Base-by-base conservation (phyloP, 257 asterid genomes). In the Sherardia arvensis region DNA sequence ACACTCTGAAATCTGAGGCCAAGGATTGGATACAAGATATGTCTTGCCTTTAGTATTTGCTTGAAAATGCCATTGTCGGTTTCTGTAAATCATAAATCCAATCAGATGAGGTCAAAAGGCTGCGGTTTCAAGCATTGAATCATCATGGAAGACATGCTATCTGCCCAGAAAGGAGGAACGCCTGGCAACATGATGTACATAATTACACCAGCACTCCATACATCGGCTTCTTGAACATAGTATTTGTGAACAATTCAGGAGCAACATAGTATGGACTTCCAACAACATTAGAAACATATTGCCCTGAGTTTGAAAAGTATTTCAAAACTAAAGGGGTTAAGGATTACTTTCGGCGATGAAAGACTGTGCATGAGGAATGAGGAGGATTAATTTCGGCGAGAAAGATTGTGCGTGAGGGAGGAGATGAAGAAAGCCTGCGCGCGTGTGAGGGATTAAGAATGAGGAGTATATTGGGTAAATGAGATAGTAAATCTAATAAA, bases 91-190 rank as follows among this genome's bases (percentile, higher is more conserved):
- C 7, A 75, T 23, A 61, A 28, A 4, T 49, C 9, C 47, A 57
- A 54, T 30, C 7, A 1, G 4, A 23, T 8, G 23, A 1, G 48
- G 26, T 59, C 67, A 18, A 47, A 38, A 59, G 34, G 15, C 38
- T 34, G 8, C 3, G 8, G n/a, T n/a, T n/a, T n/a, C n/a, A n/a
- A n/a, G n/a, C n/a, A 22, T 12, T 7, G 20, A 17, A 49, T 36
- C n/a, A 60, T 17, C 27, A 58, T 48, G 38, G 62, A 29, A 57
- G 40, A 68, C n/a, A 29, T 68, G 8, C 56, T 73, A 80, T 94
- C 95, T 63, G 87, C 97, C 97, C 97, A 90, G 70, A 90, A 90
- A 21, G 97, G 97, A 18, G 97, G 97, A 76, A 87, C 95, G 7
- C 95, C 97, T 32, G 87, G 68, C 47, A 90, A 71, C 47, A 90